These are phyloP conservation scores for Tolypocladium ophioglossoides DNA, from an alignment of 2,329 filamentous ascomycete genomes.

Conservation along the genomic window DNA sequence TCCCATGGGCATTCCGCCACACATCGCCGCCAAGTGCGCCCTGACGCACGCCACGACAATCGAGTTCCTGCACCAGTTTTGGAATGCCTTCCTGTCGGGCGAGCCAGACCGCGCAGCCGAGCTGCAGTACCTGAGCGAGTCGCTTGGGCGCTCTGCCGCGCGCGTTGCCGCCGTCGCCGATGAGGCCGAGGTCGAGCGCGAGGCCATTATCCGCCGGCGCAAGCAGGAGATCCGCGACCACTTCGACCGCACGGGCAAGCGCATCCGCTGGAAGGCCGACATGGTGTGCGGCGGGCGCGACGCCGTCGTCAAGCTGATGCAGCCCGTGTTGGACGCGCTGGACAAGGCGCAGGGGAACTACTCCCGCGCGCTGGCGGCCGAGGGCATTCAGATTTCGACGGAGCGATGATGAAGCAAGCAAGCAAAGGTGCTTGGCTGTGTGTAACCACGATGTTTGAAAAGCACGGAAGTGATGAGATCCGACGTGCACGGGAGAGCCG, in stretches of 20 bases:
- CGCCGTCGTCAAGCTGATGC: slow-evolving; percentile 66
- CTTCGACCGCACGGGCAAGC: slow-evolving; percentile 63
- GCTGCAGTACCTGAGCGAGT: slow-evolving; percentile 71
- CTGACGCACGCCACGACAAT: slow-evolving; percentile 84
- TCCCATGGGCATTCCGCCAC: slow-evolving; percentile 43
- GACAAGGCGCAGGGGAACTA: slow-evolving; percentile 63
- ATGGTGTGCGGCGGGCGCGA: slow-evolving; percentile 64
- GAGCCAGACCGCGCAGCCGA: slow-evolving; percentile 73
- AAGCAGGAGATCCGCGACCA: slow-evolving; percentile 62
- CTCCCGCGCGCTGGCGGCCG: slow-evolving; percentile 57
- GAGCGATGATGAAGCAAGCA: slow-evolving; percentile 19
- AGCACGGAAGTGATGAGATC: neutral
- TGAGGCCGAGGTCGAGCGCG: slow-evolving; percentile 66
- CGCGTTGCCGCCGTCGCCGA: slow-evolving; percentile 72
- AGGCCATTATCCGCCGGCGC: slow-evolving; percentile 52
- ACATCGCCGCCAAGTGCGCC: slow-evolving; percentile 47
- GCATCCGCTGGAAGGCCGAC: slow-evolving; percentile 56
- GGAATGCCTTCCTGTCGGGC: slow-evolving; percentile 82
- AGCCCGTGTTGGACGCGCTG: slow-evolving; percentile 61
- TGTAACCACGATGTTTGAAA: neutral
- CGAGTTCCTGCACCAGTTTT: slow-evolving; percentile 97
- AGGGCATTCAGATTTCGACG: slow-evolving; percentile 37
- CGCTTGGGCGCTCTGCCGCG: slow-evolving; percentile 63
- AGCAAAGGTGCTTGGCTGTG: neutral
- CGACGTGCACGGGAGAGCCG: neutral